A percentile compares a stretch with the other conserved stretches of the same genome.
These are phyloP conservation scores for Urochloa ruziziensis DNA, from an alignment of 176 grass and related monocot genomes.

Conservation along the genomic window DNA sequence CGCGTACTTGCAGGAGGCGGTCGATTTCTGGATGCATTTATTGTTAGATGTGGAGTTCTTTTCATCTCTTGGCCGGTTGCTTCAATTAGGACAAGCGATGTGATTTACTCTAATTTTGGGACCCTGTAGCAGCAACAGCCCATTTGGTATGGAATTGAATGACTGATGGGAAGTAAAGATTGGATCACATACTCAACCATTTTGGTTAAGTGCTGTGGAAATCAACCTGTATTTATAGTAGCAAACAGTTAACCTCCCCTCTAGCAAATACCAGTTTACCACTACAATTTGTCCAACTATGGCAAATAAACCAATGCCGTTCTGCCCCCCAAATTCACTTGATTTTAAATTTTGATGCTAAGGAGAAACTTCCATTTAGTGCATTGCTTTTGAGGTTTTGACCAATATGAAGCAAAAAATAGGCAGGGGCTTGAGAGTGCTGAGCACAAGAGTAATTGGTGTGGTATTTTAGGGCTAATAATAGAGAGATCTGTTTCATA, in stretches of 20 bases:
- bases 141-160: neutral
- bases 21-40: slow-evolving; percentile 40
- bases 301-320: neutral
- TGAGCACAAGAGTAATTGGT: neutral
- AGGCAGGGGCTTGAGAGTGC: neutral
- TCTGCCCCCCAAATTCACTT: neutral
- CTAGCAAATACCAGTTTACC: neutral
- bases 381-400: neutral
- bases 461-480: neutral
- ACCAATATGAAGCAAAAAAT: neutral
- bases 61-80: neutral
- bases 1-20: neutral
- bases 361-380: neutral
- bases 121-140: neutral
- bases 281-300: neutral
- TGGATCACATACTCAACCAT: neutral
- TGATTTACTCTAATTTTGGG: neutral
- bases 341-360: neutral
- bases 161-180: neutral
- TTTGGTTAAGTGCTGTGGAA: neutral
- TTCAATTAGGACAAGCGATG: neutral
- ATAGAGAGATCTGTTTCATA: neutral
- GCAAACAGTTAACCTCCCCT: neutral
- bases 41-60: slow-evolving; percentile 20
- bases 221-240: slow-evolving; percentile 8